Evolutionary conservation across 257 asterid genomes (phyloP).

Genomic region (Solanum pinnatisectum): DNA sequence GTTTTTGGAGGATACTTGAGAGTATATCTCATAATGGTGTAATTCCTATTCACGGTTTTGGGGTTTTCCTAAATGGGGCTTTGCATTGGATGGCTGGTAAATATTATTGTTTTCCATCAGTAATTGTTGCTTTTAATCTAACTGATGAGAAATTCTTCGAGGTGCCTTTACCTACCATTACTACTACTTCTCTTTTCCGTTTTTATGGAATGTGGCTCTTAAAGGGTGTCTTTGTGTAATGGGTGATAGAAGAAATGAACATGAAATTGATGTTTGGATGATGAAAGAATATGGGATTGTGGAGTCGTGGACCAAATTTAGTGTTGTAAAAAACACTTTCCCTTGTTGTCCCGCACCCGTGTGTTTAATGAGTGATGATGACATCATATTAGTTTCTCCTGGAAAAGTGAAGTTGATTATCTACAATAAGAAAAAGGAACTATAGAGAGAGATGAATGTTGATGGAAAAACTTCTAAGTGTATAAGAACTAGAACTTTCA

Average conservation of each 20-base stretch:
- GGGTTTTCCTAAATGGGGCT: not conserved
- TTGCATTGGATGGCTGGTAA: not conserved
- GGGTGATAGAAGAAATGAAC: not conserved
- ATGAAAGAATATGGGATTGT: not conserved
- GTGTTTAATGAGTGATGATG: not conserved
- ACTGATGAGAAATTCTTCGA: not conserved
- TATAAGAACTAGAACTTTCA: too few species aligned
- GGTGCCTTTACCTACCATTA: not conserved
- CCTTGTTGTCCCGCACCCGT: not conserved
- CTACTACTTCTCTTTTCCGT: too few species aligned
- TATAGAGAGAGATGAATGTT: too few species aligned
- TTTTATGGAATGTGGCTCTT: not conserved
- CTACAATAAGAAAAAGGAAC: too few species aligned
- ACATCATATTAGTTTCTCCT: too few species aligned
- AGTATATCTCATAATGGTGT: not conserved
- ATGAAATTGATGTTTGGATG: not conserved
- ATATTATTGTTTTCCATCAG: not conserved
- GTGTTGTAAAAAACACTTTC: not conserved
- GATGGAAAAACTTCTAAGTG: too few species aligned
- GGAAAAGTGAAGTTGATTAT: too few species aligned
- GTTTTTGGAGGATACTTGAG: conserved; percentile 19
- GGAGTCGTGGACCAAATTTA: not conserved
- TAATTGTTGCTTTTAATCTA: not conserved
- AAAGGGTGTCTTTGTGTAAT: not conserved
- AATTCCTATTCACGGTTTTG: not conserved